Conservation (phyloP, 2,329 filamentous ascomycete genomes). For the Hawksworthiomyces lignivorus region DNA sequence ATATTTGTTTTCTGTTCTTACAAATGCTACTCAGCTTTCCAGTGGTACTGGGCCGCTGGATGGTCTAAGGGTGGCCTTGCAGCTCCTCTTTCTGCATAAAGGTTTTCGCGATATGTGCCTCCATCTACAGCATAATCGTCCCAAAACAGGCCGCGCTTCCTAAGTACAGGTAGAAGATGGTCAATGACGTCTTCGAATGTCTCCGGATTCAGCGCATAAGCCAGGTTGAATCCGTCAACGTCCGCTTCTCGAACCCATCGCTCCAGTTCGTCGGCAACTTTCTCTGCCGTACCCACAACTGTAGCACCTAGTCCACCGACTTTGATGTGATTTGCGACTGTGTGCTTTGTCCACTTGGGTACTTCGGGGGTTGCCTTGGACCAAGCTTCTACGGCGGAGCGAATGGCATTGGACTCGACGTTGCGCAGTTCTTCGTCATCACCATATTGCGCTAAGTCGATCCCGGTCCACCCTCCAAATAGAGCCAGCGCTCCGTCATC, state of each 20-base stretch:
- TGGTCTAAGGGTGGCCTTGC: background rate
- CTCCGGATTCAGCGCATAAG: constrained; percentile 37
- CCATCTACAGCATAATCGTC: constrained; percentile 28
- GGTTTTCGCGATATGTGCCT: constrained; percentile 5
- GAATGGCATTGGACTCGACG: constrained; percentile 31
- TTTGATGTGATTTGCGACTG: constrained; percentile 47
- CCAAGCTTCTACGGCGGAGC: constrained; percentile 19
- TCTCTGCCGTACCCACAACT: constrained; percentile 55
- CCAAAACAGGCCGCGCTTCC: constrained; percentile 48
- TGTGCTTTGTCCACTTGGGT: constrained; percentile 64
- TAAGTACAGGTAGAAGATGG: constrained; percentile 54
- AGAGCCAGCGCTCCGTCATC: constrained; percentile 17
- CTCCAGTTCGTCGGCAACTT: constrained; percentile 61
- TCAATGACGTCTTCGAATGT: constrained; percentile 58
- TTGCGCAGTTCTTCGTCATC: constrained; percentile 30
- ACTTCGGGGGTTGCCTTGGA: constrained; percentile 11
- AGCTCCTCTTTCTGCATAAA: background rate
- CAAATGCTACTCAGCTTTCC: background rate
- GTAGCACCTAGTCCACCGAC: constrained; percentile 14
- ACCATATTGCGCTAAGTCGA: constrained; percentile 24
- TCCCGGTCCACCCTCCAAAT: constrained; percentile 19
- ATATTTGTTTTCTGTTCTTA: no score
- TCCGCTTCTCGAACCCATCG: constrained; percentile 60
- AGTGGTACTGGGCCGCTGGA: constrained; percentile 3
- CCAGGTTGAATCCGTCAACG: constrained; percentile 69